phyloP scores from a whole-genome alignment of 768 basidiomycete species.

The Rhodotorula taiwanensis region DNA sequence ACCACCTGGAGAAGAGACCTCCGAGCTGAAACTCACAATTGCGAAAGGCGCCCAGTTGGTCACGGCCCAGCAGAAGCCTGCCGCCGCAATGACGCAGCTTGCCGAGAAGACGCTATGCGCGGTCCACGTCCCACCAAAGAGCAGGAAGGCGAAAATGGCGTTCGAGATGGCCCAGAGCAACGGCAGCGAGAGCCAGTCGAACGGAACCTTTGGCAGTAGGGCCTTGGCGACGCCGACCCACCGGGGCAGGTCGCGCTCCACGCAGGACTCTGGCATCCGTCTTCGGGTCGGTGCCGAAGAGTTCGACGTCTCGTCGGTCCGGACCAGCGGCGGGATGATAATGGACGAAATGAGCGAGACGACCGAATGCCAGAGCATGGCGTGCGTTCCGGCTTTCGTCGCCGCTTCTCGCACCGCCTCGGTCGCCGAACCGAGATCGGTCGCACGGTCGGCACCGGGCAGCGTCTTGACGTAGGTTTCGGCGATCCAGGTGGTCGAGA shows the following conservation, averaged over 20 bases:
- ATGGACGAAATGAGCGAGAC: constrained; percentile 64
- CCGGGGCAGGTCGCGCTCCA: neutral
- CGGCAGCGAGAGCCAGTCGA: constrained; percentile 54
- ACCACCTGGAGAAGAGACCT: neutral
- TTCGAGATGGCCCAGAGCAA: constrained; percentile 74
- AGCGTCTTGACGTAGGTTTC: constrained; percentile 64
- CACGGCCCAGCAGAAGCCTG: constrained; percentile 87
- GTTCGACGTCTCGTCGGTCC: constrained; percentile 33
- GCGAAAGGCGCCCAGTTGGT: constrained; percentile 90
- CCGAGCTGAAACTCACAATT: constrained; percentile 52
- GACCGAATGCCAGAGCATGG: constrained; percentile 69
- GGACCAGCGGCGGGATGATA: constrained; percentile 59
- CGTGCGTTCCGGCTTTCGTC: constrained; percentile 74
- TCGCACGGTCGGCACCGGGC: constrained; percentile 14
- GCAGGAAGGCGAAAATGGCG: constrained; percentile 69
- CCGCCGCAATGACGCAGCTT: constrained; percentile 66
- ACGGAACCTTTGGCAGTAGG: constrained; percentile 39
- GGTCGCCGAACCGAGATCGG: constrained; percentile 44
- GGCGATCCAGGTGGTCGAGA: constrained; percentile 57
- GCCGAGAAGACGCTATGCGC: constrained; percentile 64
- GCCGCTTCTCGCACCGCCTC: constrained; percentile 57
- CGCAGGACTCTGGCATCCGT: neutral
- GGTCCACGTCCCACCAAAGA: constrained; percentile 60
- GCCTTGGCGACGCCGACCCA: constrained; percentile 2
- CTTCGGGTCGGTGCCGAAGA: neutral